Base-by-base conservation (phyloP, 768 basidiomycete genomes). In the Russula foetens region DNA sequence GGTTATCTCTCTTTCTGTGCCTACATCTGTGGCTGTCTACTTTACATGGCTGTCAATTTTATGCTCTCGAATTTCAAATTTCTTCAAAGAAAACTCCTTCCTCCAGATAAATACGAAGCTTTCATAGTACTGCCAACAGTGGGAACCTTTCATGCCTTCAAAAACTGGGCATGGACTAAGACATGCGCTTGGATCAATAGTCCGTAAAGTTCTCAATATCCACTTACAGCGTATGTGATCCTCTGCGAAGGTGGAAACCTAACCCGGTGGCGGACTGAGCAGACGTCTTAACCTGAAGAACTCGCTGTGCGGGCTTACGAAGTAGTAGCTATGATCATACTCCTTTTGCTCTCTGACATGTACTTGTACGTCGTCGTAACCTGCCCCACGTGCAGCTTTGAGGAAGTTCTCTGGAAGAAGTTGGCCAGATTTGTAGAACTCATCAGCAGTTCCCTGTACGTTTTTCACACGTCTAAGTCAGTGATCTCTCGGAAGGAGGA, bases 251-350 rank as follows among this genome's bases (percentile, higher is more conserved):
- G 91, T 93, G 0, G 93, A 92, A 46, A 97, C 87, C 92, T 93
- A 53, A 41, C 17, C 17, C 47, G 9, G 47, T 19, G 41, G 29
- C 3, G 35, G 49, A 47, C 29, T 56, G 26, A 62, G 55, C 29
- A 38, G 19, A 35, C 23, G 11, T 47, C 3, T 43, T 24, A 39
- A 45, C 28, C 21, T 7, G 11, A 21, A 46, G 6, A 19, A n/a
- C 29, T 21, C 15, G 14, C 12, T 21, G 45, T 41, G 38, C 48
- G 29, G 26, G 39, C 77, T 65, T 67, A 86, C 92, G 69, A 96
- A 97, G 73, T 86, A 95, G 70, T 95, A 95, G 54, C 85, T 84
- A 69, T 93, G 90, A 68, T 95, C 92, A 69, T 95, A 96, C 28
- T 84, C 91, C 52, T 85, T 84, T 47, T 94, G 90, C 61, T 80